Conservation (phyloP, 202 grass and related monocot species). For the Brachypodium distachyon region DNA sequence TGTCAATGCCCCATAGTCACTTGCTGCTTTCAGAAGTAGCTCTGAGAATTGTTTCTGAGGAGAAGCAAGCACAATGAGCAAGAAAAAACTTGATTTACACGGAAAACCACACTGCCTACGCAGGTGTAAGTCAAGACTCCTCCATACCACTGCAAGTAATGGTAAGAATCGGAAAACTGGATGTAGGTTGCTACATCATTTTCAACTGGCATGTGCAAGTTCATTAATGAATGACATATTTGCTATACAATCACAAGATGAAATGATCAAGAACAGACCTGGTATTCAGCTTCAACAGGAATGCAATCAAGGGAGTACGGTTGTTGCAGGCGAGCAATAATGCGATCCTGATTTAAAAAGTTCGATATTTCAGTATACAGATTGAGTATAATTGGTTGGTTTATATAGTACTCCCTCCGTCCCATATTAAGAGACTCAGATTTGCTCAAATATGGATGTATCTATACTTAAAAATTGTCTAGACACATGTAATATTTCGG, state of each 20-base stretch:
- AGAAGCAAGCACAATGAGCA: constrained; percentile 21
- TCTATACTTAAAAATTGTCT: no score
- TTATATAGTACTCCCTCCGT: no score
- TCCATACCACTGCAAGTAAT: not conserved
- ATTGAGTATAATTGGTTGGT: not conserved
- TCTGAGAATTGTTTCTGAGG: constrained; percentile 97
- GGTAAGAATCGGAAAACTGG: not conserved
- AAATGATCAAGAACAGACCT: constrained; percentile 38
- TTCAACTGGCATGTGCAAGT: not conserved
- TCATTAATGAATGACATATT: not conserved
- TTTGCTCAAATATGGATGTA: no score
- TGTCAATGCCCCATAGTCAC: constrained; percentile 90
- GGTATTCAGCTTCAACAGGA: constrained; percentile 98
- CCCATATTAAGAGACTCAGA: no score
- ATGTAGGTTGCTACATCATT: not conserved
- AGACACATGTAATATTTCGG: no score
- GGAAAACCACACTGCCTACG: not conserved
- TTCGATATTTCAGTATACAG: not conserved
- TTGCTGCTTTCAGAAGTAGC: constrained; percentile 89
- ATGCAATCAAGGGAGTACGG: constrained; percentile 99
- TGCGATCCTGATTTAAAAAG: constrained; percentile 75
- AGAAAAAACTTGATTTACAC: not conserved
- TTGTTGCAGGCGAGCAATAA: constrained; percentile 95
- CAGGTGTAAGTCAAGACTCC: not conserved
- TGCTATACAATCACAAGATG: not conserved